Base-by-base conservation (phyloP, 1,139 yeast species). In the Hansenula lynferdii region DNA sequence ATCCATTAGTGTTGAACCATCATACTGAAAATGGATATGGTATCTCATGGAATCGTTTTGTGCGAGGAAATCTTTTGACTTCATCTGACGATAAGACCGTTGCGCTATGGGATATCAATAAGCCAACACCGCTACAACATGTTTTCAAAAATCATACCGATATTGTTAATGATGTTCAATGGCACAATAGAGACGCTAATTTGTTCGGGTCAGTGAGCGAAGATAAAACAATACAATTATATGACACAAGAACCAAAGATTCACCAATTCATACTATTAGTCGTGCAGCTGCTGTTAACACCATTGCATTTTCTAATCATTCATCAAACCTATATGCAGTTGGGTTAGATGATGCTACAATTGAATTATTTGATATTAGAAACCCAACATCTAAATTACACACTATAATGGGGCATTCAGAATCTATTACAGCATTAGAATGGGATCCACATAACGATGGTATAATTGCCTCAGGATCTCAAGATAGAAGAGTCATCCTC, bases 331-430 rank as follows among this genome's bases (percentile, higher is more conserved):
- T 85, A 32, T 57, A 80, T 29, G 85, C 86, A 0, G 69, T 80
- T 5, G 92, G 90, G 7, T 80, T 84, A 41, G 72, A 80, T 36
- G 83, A 80, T 51, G 72, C 85, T n/a, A 76, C 78, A 47, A 71
- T 83, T 34, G 74, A 73, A 40, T 56, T 85, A 27, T 70, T 80
- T 41, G 92, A 84, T 53, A 51, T 75, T 34, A 68, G 92, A 50
- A 68, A 69, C 30, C 55, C 77, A 23, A 45, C 62, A 2, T 50
- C 51, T 16, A 62, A 67, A 20, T 65, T 84, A 20, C 92, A 84
- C 56, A 71, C 81, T 4, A 80, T 85, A 78, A 71, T 80, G 76
- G 92, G 92, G 1, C 95, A 85, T 52, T 76, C 82, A 6, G 85
- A 75, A 30, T 65, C 85, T 3, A 75, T 85, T 31, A 80, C 87